These are phyloP conservation scores for Ganoderma multipileum DNA, from an alignment of 1,284 basidiomycete genomes.

Conservation along the genomic window DNA sequence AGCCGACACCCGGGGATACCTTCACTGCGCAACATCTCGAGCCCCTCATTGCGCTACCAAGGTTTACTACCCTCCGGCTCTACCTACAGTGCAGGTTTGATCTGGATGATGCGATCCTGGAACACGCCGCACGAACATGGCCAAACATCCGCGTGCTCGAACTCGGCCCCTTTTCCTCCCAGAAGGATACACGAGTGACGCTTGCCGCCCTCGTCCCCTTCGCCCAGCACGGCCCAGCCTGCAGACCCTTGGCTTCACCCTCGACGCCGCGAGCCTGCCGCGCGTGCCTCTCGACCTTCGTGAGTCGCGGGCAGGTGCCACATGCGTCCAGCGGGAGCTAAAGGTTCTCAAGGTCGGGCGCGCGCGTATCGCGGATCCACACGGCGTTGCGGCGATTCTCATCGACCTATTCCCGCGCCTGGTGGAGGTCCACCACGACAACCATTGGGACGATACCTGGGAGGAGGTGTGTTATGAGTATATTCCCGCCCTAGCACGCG, in stretches of 20 bases:
- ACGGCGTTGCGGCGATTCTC: not conserved
- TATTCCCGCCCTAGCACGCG: not conserved
- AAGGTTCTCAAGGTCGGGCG: not conserved
- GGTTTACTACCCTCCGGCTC: not conserved
- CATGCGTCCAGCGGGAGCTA: not conserved
- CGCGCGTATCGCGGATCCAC: not conserved
- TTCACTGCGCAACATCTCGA: not conserved
- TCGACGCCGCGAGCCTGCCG: not conserved
- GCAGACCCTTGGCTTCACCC: not conserved
- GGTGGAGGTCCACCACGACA: not conserved
- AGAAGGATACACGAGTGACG: not conserved
- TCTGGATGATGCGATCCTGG: not conserved
- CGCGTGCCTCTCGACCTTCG: not conserved
- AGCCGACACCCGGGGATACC: too few relatives aligned
- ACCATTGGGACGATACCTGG: too few relatives aligned
- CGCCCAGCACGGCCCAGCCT: not conserved
- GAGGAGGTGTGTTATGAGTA: not conserved
- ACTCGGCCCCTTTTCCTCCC: not conserved
- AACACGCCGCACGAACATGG: not conserved
- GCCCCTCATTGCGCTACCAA: not conserved
- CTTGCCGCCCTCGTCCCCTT: not conserved
- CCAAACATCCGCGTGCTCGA: not conserved
- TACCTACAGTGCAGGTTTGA: not conserved
- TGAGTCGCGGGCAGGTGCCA: not conserved
- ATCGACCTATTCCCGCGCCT: not conserved